These are phyloP conservation scores for Sarcodon sp. DNA, from an alignment of 768 basidiomycete species.

Conservation along the genomic window DNA sequence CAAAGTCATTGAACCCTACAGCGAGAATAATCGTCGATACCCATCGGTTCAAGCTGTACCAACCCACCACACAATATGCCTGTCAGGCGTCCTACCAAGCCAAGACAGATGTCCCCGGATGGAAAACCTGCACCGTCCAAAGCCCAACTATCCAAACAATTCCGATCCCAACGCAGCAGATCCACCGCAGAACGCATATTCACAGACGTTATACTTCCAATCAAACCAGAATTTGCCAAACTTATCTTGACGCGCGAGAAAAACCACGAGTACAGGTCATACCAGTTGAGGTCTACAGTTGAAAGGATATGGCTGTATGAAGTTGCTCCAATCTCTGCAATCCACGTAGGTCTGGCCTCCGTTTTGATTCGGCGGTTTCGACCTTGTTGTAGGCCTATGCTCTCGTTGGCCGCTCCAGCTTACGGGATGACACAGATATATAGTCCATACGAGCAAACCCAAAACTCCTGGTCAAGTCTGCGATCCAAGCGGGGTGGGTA, in stretches of 20 bases:
- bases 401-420: background rate
- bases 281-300: slow-evolving; percentile 16
- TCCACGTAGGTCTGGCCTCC: slow-evolving; percentile 14
- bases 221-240: slow-evolving; percentile 17
- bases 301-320: slow-evolving; percentile 20
- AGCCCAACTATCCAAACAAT: too few species aligned
- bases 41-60: too few species aligned
- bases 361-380: background rate
- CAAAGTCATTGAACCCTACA: too few species aligned
- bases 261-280: slow-evolving; percentile 23
- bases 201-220: slow-evolving; percentile 20
- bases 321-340: slow-evolving; percentile 15
- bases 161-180: background rate
- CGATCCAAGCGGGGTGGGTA: slow-evolving; percentile 20
- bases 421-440: slow-evolving; percentile 8
- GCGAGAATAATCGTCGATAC: too few species aligned
- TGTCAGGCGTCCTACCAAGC: too few species aligned
- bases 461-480: slow-evolving; percentile 20
- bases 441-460: slow-evolving; percentile 14
- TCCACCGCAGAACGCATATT: slow-evolving; percentile 10
- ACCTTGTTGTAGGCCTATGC: background rate
- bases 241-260: slow-evolving; percentile 19
- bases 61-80: too few species aligned
- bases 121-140: too few species aligned
- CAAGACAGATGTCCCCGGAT: too few species aligned